Evolutionary conservation across 371 early-diverging fungal genomes (phyloP).

Genomic region (Mucor mucedo): DNA sequence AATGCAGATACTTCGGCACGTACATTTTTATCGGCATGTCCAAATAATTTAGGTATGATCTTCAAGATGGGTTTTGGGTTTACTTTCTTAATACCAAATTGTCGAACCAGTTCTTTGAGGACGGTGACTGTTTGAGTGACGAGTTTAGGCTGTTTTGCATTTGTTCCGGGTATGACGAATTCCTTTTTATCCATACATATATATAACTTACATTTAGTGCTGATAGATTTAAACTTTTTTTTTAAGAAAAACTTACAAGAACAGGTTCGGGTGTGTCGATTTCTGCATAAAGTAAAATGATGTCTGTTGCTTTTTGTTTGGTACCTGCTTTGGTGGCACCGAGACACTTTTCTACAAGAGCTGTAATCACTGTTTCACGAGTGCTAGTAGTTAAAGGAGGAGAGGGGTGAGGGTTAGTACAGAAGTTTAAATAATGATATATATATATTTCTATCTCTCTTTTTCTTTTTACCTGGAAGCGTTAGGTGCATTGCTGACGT

Average conservation of each 20-base stretch:
- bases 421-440: too few relatives aligned
- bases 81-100: slow-evolving; percentile 82
- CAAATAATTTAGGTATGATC: slow-evolving; percentile 85
- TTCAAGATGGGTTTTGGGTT: slow-evolving; percentile 86
- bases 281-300: slow-evolving; percentile 87
- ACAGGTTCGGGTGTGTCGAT: slow-evolving; percentile 84
- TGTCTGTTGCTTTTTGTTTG: slow-evolving; percentile 76
- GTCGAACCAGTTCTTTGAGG: slow-evolving; percentile 76
- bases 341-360: slow-evolving; percentile 89
- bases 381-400: slow-evolving; percentile 46
- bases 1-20: slow-evolving; percentile 84
- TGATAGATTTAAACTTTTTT: neutral
- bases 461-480: slow-evolving; percentile 61
- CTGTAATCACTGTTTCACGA: slow-evolving; percentile 75
- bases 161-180: slow-evolving; percentile 75
- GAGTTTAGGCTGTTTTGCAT: slow-evolving; percentile 91
- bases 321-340: slow-evolving; percentile 84
- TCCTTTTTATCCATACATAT: slow-evolving; percentile 49
- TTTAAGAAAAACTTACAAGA: slow-evolving; percentile 56
- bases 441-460: too few relatives aligned
- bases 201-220: too few relatives aligned
- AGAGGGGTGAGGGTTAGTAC: neutral
- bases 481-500: slow-evolving; percentile 82
- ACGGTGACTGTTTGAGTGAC: slow-evolving; percentile 78
- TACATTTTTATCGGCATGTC: slow-evolving; percentile 92